Base-by-base conservation (phyloP, 2,329 filamentous ascomycete genomes). In the Drechslerella coelobrocha region DNA sequence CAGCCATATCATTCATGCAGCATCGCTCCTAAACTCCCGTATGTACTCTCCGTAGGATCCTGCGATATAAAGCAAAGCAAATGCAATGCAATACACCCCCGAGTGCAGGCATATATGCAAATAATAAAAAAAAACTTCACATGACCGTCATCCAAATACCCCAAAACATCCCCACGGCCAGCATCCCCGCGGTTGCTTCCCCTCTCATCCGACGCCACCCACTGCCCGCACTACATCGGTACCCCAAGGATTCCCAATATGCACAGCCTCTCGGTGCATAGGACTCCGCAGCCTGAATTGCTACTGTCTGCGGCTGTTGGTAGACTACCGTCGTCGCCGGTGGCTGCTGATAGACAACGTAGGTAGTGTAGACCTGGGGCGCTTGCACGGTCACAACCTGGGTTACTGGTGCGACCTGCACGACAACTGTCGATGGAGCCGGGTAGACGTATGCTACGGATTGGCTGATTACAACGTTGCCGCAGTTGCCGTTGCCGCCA, bases 211-310 rank as follows among this genome's bases (percentile, higher is more conserved):
- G 39, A 3, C 59, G 39, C 54, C 61, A 37, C 50, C 68, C 34
- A n/a, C 17, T 43, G 2, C 48, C 68, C 21, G 61, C n/a, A 19
- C 68, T 72, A 24, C 68, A 72, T 26, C 61, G 34, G 26, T 72
- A 72, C 17, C 68, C 68, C 27, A 66, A 37, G 19, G 60, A 47
- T 55, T 65, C 61, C 68, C 68, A 72, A 34, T 72, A 72, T 34
- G 68, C 68, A 37, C 68, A 72, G 1, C 68, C 68, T 26, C 61
- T 60, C 17, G 68, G 68, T 24, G 60, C 60, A 41, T 72, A 66
- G 1, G 60, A 61, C 43, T 72, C 61, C 29, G 60, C 48, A 26
- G 55, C 56, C 0, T 54, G 56, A 61, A 72, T 66, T 23, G 54
- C 50, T 17, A 65, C 37, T 1, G 65, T 61, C 55, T 66, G 60